phyloP scores from a whole-genome alignment of 139 green algal species.

The Spirogloea muscicola region DNA sequence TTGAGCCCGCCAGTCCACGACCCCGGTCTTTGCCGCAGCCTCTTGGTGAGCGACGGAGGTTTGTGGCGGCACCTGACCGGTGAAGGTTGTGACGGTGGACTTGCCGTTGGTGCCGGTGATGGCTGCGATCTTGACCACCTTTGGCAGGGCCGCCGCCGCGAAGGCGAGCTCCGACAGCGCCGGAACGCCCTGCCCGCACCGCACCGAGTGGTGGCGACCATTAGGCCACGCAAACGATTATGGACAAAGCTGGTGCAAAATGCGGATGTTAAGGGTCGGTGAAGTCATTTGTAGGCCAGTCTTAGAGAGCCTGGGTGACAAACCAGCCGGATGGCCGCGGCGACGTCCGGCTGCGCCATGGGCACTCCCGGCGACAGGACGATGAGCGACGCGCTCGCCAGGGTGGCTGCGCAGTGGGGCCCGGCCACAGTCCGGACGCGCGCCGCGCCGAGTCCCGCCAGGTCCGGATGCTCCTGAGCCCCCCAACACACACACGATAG shows the following conservation, averaged over 20 bases:
- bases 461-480: background rate
- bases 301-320: no score
- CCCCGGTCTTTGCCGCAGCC: no score
- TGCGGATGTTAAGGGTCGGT: no score
- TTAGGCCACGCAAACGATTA: no score
- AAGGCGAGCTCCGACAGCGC: constrained; percentile 53
- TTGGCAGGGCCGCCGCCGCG: constrained; percentile 36
- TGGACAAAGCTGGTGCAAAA: no score
- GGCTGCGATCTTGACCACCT: constrained; percentile 31
- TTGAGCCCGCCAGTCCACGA: no score
- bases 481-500: background rate
- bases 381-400: constrained; percentile 25
- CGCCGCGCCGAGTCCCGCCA: constrained; percentile 1
- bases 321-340: background rate
- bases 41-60: no score
- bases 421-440: constrained; percentile 23
- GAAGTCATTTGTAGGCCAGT: no score
- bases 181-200: constrained; percentile 31
- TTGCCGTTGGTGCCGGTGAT: constrained; percentile 60
- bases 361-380: constrained; percentile 52
- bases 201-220: no score
- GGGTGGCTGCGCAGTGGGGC: background rate
- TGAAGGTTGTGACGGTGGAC: constrained; percentile 55
- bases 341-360: constrained; percentile 13
- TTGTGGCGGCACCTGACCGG: constrained; percentile 19